Evolutionary conservation across 179 eudicot species (phyloP).

Genomic region (Nepenthes alata): DNA sequence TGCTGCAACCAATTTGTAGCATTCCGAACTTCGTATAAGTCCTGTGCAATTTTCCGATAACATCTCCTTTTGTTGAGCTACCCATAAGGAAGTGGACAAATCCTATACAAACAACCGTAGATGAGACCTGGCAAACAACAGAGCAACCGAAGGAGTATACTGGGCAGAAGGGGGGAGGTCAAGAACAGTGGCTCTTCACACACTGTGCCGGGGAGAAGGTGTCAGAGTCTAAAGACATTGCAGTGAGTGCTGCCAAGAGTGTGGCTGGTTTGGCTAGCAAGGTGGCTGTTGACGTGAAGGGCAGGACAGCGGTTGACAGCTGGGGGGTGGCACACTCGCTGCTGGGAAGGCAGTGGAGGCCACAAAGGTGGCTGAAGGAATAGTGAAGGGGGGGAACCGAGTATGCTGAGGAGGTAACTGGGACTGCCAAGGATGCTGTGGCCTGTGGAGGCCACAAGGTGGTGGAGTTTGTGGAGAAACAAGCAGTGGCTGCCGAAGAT

Average conservation of each 20-base stretch:
- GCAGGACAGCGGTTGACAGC: slow-evolving; percentile 43
- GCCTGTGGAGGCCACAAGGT: slow-evolving; percentile 24
- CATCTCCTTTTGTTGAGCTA: too few species aligned
- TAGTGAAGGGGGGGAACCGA: slow-evolving; percentile 25
- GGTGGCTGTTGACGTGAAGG: slow-evolving; percentile 44
- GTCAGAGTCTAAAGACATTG: slow-evolving; percentile 15
- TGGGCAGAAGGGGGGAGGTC: slow-evolving; percentile 8
- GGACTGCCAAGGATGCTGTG: slow-evolving; percentile 33
- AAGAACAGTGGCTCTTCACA: slow-evolving; percentile 8
- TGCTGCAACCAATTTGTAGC: too few species aligned
- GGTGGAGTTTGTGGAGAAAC: slow-evolving; percentile 25
- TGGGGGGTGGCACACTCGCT: slow-evolving; percentile 55
- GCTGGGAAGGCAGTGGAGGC: slow-evolving; percentile 43
- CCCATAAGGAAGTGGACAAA: background rate
- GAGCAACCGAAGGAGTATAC: slow-evolving; percentile 9
- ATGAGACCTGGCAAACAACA: slow-evolving; percentile 9
- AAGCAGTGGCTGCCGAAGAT: slow-evolving; percentile 39
- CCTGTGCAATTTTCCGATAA: too few species aligned
- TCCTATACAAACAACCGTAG: slow-evolving; percentile 12
- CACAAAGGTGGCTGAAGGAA: slow-evolving; percentile 32
- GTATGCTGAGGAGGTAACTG: slow-evolving; percentile 29
- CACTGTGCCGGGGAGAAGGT: slow-evolving; percentile 21
- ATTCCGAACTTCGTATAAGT: too few species aligned
- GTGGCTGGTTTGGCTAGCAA: slow-evolving; percentile 17
- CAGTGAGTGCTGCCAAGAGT: slow-evolving; percentile 16